These are phyloP conservation scores for Aspergillus carbonarius DNA, from an alignment of 2,329 filamentous ascomycete species.

Conservation along the genomic window DNA sequence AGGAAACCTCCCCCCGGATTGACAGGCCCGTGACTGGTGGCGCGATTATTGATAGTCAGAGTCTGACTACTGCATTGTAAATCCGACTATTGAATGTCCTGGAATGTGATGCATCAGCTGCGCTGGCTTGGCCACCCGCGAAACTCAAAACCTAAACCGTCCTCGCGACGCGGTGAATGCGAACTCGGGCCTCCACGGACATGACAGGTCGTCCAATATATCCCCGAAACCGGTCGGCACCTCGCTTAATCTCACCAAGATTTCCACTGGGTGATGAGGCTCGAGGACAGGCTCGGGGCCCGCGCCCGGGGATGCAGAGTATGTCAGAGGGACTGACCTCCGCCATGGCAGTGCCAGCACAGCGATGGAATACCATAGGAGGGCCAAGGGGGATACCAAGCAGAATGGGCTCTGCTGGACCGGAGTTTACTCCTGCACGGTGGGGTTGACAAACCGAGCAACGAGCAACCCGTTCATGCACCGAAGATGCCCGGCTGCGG, in stretches of 20 bases:
- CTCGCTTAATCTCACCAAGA: no score
- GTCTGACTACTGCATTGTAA: conserved; percentile 2
- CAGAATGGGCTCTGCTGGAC: not conserved
- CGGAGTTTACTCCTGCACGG: not conserved
- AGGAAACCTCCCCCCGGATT: conserved; percentile 1
- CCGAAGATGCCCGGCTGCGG: not conserved
- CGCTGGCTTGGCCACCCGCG: not conserved
- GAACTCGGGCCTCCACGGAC: not conserved
- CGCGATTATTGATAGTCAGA: conserved; percentile 4
- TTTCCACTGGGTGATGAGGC: no score
- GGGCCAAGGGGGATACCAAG: no score
- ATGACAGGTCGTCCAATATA: not conserved
- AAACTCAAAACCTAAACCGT: not conserved
- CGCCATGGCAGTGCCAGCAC: no score
- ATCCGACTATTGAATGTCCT: conserved; percentile 3
- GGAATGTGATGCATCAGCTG: not conserved
- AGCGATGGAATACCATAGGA: no score
- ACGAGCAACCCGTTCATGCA: not conserved
- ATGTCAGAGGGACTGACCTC: no score
- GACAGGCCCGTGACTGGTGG: conserved; percentile 1
- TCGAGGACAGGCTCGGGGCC: no score
- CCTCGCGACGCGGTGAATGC: not conserved
- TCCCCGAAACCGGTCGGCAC: no score
- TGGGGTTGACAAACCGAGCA: not conserved
- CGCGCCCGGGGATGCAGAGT: no score